Base-by-base conservation (phyloP, 2,329 filamentous ascomycete species). In the Trichoderma koningii region DNA sequence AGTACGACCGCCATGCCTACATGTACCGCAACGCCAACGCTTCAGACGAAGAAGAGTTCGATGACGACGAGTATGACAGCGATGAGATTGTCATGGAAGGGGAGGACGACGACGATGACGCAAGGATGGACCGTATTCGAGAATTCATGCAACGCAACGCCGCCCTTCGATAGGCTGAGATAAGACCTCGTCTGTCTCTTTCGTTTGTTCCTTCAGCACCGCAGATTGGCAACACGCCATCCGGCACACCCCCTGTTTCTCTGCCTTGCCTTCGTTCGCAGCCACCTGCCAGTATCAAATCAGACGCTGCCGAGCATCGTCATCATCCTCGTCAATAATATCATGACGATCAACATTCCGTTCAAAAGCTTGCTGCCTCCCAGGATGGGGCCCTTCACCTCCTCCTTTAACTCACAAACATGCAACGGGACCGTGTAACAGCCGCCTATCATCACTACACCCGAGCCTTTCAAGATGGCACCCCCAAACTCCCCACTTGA, bases 31-130 rank as follows among this genome's bases (percentile, higher is more conserved):
- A 78, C 21, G 76, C 75, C 26, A 83, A 85, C 60, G 82, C 82
- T 9, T 85, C 84, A 2, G 83, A 85, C 68, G 76, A 82, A 7
- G 83, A 86, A 69, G 83, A 86, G 69, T 85, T 80, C 63, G 82
- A 82, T 62, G 73, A 81, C 21, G 73, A 75, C 7, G 71, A 75
- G 26, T 74, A 75, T 26, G 73, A 76, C 45, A 75, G 76, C 21
- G 75, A 78, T 55, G 76, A 76, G 21, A 75, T 75, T 69, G 76
- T 76, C 45, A 72, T 80, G 66, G 72, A 70, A 19, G 71, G 80
- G 65, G 72, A 70, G 21, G 71, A 70, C 47, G 76, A 77, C 47
- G 73, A 75, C 51, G 71, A 73, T 59, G 75, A 76, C 55, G 72
- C 72, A 53, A 72, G 74, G 21, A 78, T 78, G 75, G 76, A 75